Base-by-base conservation (phyloP, 305 asterid genomes). In the Nicotiana rustica region DNA sequence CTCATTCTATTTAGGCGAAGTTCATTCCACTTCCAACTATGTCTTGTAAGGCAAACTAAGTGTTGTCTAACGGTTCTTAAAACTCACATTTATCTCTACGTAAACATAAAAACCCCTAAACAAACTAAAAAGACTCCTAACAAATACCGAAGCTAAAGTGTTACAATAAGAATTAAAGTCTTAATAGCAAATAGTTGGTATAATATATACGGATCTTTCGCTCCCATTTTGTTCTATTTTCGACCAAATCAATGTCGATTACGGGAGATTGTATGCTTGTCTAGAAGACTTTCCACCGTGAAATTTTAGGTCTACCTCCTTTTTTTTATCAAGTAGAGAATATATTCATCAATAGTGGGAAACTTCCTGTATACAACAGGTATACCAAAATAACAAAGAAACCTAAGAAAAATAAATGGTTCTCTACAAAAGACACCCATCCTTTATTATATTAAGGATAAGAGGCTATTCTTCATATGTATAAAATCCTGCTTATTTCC, bases 91-190 rank as follows among this genome's bases (percentile, higher is more conserved):
- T 44, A 70, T 70, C 18, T 41, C n/a, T 70, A 44, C 7, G 10
- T 19, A 70, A 44, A 44, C 78, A 41, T 41, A 70, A 41, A 70
- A 41, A 10, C 60, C 78, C 21, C 78, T 55, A 55, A 44, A 71
- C 60, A 44, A 44, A 70, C 59, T 70, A 65, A 5, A 64, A 12
- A 17, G 18, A 65, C 12, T 65, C 69, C n/a, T 65, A 65, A 66
- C 12, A 31, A 29, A n/a, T 13, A 14, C 44, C 18, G 18, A 65
- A 65, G 19, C 44, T 29, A 38, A 66, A 29, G 70, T 31, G 10
- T 66, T 2, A 66, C 0, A 0, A 66, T 13, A 66, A 65, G 10
- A 66, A 66, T 29, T 29, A 12, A 65, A 25, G 69, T 4, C 38
- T 10, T 64, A 64, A 64, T 21, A 38, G 9, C 2, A 64, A 35